A percentile compares a stretch with the other conserved stretches of the same genome.
Evolutionary conservation across 2,329 filamentous ascomycete species (phyloP).

Genomic region (Aureobasidium pullulans): DNA sequence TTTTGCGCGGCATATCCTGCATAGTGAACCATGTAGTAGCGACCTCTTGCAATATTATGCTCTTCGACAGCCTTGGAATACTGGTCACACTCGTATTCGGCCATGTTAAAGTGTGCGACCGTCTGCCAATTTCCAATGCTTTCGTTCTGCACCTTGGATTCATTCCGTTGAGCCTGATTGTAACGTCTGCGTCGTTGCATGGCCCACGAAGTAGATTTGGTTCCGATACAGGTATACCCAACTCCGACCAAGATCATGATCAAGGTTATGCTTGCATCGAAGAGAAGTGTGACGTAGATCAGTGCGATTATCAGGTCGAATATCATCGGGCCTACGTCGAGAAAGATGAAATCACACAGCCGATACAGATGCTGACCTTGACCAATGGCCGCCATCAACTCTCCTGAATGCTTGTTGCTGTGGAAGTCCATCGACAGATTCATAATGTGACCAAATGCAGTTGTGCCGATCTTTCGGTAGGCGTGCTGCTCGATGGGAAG

Average conservation of each 20-base stretch:
- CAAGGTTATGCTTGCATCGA: slow-evolving; percentile 54
- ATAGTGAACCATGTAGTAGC: slow-evolving; percentile 24
- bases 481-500: slow-evolving; percentile 51
- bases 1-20: slow-evolving; percentile 36
- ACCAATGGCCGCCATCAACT: slow-evolving; percentile 57
- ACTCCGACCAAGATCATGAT: slow-evolving; percentile 40
- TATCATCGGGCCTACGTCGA: slow-evolving; percentile 55
- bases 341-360: slow-evolving; percentile 52
- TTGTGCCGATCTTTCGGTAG: slow-evolving; percentile 50
- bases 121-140: slow-evolving; percentile 55
- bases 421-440: slow-evolving; percentile 65
- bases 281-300: slow-evolving; percentile 53
- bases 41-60: slow-evolving; percentile 26
- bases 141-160: slow-evolving; percentile 50
- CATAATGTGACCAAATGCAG: slow-evolving; percentile 62
- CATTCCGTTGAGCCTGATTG: slow-evolving; percentile 34
- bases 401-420: slow-evolving; percentile 55
- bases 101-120: slow-evolving; percentile 52
- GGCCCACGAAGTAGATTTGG: slow-evolving; percentile 37
- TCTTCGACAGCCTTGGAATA: slow-evolving; percentile 37
- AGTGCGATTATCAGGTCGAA: slow-evolving; percentile 56
- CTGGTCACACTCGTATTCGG: slow-evolving; percentile 45
- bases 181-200: slow-evolving; percentile 23
- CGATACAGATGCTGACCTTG: slow-evolving; percentile 55
- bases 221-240: slow-evolving; percentile 46